phyloP scores from a whole-genome alignment of 2,329 filamentous ascomycete genomes.

The Pestalotiopsis sp. region DNA sequence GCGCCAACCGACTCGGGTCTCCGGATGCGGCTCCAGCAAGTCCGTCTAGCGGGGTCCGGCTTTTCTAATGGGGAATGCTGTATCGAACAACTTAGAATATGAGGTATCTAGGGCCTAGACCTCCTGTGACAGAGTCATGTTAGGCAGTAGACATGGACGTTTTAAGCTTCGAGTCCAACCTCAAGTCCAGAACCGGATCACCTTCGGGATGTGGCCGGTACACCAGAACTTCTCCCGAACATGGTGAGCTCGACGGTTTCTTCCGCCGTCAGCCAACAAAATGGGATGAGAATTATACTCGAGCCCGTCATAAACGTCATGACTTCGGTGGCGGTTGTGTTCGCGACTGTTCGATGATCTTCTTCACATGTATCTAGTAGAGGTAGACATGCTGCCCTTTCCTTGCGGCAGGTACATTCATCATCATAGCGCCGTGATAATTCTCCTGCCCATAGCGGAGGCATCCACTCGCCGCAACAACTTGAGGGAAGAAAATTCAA shows the following conservation, averaged over 20 bases:
- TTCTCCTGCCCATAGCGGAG: too few species aligned
- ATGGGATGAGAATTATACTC: not conserved
- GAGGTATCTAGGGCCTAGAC: not conserved
- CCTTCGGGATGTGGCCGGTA: not conserved
- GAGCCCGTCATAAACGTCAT: not conserved
- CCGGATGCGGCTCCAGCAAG: not conserved
- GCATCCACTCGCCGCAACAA: too few species aligned
- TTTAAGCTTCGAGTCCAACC: not conserved
- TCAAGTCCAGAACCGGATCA: not conserved
- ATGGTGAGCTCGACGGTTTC: not conserved
- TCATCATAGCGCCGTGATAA: too few species aligned
- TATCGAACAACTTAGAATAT: not conserved
- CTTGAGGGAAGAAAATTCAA: too few species aligned
- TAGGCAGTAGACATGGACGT: not conserved
- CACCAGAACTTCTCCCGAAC: not conserved
- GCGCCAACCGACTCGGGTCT: not conserved
- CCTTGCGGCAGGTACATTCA: too few species aligned
- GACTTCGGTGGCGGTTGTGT: not conserved
- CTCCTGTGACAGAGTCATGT: not conserved
- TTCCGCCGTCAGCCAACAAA: not conserved
- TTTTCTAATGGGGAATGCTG: not conserved
- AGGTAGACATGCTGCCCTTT: too few species aligned
- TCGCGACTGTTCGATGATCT: not conserved
- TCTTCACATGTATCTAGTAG: not conserved
- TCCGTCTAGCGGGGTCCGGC: not conserved